Base-by-base conservation (phyloP, 768 basidiomycete species). In the Pluteus cervinus region DNA sequence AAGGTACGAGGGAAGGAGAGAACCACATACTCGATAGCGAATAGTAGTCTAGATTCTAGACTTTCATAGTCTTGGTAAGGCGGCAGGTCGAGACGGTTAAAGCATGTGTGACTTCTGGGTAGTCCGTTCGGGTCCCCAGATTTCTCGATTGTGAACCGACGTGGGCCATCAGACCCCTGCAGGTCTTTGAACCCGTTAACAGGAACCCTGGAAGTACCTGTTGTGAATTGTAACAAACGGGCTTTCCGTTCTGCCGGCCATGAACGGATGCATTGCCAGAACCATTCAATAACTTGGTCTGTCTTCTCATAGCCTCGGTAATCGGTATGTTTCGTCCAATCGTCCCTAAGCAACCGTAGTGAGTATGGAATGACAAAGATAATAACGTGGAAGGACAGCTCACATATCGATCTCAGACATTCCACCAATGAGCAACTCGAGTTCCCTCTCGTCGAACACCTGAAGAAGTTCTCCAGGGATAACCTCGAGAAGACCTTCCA, bases 151-250 rank as follows among this genome's bases (percentile, higher is more conserved):
- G 92, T 96, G 57, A 96, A 96, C 43, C 91, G 66, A 39, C 91
- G 67, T 2, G 92, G 91, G 0, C 91, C 91, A 58, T 96, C 91
- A 0, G 86, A 87, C 7, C 91, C 91, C 61, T 94, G 91, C 5
- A 93, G 67, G 53, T 94, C 91, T 54, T 92, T 92, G 71, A 94
- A 94, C 1, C 91, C 92, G 53, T 91, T 91, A 50, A 91, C 90
- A 8, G 91, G 83, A 16, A 86, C 76, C 43, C 84, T 69, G n/a
- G 84, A 86, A 2, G 83, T 86, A 14, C 83, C 83, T 2, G 88
- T 92, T 4, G 87, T 86, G 60, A 94, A 94, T 57, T 92, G 90
- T 14, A 93, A 63, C 24, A 92, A 59, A 10, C 89, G 79, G 26
- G 84, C 83, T 57, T 92, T 92, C 46, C 86, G 75, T 56, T 94